Evolutionary conservation across 2,329 filamentous ascomycete genomes (phyloP).

Genomic region (Calonectria pseudoturangicola): DNA sequence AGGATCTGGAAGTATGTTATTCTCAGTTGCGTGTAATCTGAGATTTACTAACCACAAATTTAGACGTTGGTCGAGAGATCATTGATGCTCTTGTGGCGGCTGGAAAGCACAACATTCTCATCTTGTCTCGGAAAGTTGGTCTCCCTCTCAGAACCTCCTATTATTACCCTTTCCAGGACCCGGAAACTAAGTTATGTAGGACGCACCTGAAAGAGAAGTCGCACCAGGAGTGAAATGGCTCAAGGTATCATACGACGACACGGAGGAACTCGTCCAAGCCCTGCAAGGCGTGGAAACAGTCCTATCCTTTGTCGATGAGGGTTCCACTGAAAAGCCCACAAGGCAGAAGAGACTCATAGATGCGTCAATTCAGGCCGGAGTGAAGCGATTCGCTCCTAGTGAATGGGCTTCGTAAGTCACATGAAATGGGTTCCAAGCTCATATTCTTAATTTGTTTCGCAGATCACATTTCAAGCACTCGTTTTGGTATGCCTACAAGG

Average conservation of each 20-base stretch:
- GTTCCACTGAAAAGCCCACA: conserved; percentile 57
- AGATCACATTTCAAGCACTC: conserved; percentile 42
- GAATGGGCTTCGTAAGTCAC: conserved; percentile 70
- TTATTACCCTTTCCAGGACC: too few species aligned
- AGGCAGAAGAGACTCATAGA: conserved; percentile 69
- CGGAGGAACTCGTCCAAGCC: conserved; percentile 57
- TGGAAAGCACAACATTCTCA: conserved; percentile 70
- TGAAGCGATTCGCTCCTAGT: conserved; percentile 76
- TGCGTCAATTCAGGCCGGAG: conserved; percentile 74
- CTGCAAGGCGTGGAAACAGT: conserved; percentile 71
- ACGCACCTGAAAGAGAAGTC: conserved; percentile 31
- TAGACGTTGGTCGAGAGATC: conserved; percentile 72
- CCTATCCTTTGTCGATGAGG: conserved; percentile 68
- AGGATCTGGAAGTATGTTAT: conserved; percentile 47
- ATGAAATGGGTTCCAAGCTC: fast-evolving
- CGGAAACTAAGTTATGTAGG: conserved; percentile 29
- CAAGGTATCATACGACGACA: conserved; percentile 59
- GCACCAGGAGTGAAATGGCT: conserved; percentile 37
- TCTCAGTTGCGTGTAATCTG: too few species aligned
- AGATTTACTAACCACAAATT: not conserved
- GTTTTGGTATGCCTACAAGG: conserved; percentile 62
- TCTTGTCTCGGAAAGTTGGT: conserved; percentile 68
- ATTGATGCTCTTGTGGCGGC: conserved; percentile 69
- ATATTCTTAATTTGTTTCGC: not conserved
- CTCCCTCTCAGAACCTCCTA: not conserved